These are phyloP conservation scores for Candolleomyces efflorescens DNA, from an alignment of 768 basidiomycete genomes.

Conservation along the genomic window DNA sequence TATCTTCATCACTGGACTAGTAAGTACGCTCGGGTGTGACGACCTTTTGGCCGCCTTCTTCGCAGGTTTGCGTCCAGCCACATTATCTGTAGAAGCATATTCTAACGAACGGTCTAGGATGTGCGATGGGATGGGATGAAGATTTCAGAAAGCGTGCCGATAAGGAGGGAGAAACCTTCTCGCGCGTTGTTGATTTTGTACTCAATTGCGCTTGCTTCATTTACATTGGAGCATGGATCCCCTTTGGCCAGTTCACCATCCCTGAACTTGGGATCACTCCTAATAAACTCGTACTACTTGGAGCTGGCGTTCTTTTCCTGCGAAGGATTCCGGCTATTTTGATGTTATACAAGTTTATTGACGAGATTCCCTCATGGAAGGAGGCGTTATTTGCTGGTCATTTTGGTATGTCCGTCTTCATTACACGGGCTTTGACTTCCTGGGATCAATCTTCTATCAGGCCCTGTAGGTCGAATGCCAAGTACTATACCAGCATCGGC, in stretches of 20 bases:
- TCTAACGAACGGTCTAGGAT: conserved; percentile 41
- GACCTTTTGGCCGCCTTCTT: conserved; percentile 86
- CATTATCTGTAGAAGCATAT: background rate
- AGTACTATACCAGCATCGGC: background rate
- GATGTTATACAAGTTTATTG: conserved; percentile 75
- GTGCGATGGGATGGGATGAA: conserved; percentile 89
- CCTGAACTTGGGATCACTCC: conserved; percentile 58
- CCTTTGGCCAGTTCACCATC: conserved; percentile 54
- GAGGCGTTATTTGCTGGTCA: conserved; percentile 92
- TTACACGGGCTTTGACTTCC: background rate
- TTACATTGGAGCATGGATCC: conserved; percentile 86
- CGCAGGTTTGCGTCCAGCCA: conserved; percentile 38
- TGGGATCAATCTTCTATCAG: conserved; percentile 21
- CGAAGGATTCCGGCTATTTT: conserved; percentile 81
- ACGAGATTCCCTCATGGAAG: conserved; percentile 79
- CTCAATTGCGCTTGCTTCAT: conserved; percentile 79
- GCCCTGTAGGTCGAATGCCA: conserved; percentile 40
- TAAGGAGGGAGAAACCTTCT: conserved; percentile 71
- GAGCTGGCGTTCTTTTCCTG: conserved; percentile 63
- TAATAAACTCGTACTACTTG: conserved; percentile 69
- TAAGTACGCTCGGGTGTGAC: conserved; percentile 72
- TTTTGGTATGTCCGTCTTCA: conserved; percentile 56
- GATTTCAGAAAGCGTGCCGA: conserved; percentile 72
- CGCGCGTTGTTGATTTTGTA: conserved; percentile 86
- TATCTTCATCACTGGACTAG: conserved; percentile 67